These are phyloP conservation scores for Trametes pubescens DNA, from an alignment of 1,284 basidiomycete species.

Conservation along the genomic window DNA sequence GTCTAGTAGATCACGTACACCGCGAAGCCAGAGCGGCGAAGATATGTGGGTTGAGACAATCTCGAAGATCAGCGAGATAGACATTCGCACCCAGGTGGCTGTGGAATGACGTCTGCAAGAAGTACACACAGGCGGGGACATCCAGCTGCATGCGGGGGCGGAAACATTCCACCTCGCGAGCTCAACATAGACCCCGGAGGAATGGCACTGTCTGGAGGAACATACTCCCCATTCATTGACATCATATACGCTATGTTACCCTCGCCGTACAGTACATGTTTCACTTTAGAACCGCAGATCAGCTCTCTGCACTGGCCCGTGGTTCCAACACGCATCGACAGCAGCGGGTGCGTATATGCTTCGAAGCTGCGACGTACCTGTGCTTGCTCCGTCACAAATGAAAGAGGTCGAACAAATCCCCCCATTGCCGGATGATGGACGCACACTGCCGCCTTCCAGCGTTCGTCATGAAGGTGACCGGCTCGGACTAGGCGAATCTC, in stretches of 20 bases:
- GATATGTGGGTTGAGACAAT: background rate
- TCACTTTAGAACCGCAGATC: too few species aligned
- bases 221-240: too few species aligned
- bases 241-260: too few species aligned
- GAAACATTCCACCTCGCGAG: too few species aligned
- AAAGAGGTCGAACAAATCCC: background rate
- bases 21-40: background rate
- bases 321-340: too few species aligned
- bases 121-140: background rate
- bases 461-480: background rate
- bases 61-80: background rate
- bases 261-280: too few species aligned
- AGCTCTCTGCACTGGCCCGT: too few species aligned
- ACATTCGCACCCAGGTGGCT: background rate
- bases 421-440: background rate
- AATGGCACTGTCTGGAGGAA: too few species aligned
- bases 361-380: background rate
- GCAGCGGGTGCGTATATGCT: too few species aligned
- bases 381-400: background rate
- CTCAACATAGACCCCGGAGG: too few species aligned
- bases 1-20: too few species aligned
- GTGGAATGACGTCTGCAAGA: background rate
- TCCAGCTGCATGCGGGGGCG: too few species aligned
- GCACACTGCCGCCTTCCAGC: background rate
- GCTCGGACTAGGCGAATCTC: background rate